A percentile compares a stretch with the other conserved stretches of the same genome.
phyloP scores from a whole-genome alignment of 1,139 yeast species.

The Debaryomyces sp. region DNA sequence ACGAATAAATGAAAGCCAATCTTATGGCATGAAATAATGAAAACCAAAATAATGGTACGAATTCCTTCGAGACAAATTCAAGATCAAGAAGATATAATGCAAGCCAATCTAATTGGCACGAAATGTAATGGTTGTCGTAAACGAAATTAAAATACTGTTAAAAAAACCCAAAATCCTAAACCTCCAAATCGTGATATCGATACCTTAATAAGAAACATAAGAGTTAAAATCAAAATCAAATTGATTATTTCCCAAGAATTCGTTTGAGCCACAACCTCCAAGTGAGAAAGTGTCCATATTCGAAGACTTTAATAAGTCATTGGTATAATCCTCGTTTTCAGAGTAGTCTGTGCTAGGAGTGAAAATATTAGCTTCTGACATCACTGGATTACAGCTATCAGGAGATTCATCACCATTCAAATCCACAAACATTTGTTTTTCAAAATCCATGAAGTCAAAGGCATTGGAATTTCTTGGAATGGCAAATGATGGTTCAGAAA shows the following conservation, averaged over 20 bases:
- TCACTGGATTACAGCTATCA: not conserved
- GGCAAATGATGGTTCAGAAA: constrained; percentile 23
- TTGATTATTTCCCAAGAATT: constrained; percentile 26
- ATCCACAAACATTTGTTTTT: constrained; percentile 27
- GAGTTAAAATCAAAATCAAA: constrained; percentile 36
- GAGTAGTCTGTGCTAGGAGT: constrained; percentile 30
- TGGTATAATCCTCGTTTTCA: constrained; percentile 20
- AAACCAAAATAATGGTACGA: constrained; percentile 5
- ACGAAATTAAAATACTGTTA: not conserved
- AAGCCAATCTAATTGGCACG: constrained; percentile 6
- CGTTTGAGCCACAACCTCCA: constrained; percentile 24
- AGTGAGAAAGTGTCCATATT: constrained; percentile 17
- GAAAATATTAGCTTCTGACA: constrained; percentile 12
- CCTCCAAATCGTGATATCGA: not conserved
- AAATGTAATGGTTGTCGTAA: not conserved
- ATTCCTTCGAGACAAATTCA: not conserved
- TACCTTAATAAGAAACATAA: constrained; percentile 28
- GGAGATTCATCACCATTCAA: constrained; percentile 9
- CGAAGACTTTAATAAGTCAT: constrained; percentile 18
- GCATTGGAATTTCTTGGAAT: constrained; percentile 17
- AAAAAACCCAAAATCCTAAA: not conserved
- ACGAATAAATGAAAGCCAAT: constrained; percentile 8
- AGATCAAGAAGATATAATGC: not conserved
- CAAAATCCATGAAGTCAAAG: constrained; percentile 36
- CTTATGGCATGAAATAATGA: constrained; percentile 6